A percentile compares a stretch with the other conserved stretches of the same genome.
Evolutionary conservation across 2,329 filamentous ascomycete species (phyloP).

Genomic region (Penicillium sclerotigenum): DNA sequence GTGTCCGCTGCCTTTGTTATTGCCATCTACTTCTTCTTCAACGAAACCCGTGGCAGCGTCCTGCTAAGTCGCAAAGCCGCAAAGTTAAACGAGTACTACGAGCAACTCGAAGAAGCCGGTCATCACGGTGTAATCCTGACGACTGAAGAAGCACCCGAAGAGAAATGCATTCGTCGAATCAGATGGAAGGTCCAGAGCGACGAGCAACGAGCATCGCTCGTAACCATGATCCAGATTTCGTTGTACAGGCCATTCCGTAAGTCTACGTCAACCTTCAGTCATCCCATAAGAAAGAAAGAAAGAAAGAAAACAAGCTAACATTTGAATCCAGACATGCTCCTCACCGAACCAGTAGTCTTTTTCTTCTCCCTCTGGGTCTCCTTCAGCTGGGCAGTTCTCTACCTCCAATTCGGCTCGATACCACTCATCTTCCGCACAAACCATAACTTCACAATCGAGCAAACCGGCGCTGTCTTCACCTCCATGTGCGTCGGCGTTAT

Average conservation of each 20-base stretch:
- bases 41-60: slow-evolving; percentile 78
- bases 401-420: slow-evolving; percentile 77
- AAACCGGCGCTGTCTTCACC: slow-evolving; percentile 70
- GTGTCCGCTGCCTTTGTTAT: slow-evolving; percentile 61
- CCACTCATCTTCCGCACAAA: slow-evolving; percentile 70
- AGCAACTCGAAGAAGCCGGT: slow-evolving; percentile 64
- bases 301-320: background rate
- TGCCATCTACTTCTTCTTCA: slow-evolving; percentile 67
- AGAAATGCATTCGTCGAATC: slow-evolving; percentile 52
- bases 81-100: slow-evolving; percentile 75
- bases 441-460: slow-evolving; percentile 64
- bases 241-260: slow-evolving; percentile 70
- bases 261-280: slow-evolving; percentile 16
- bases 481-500: slow-evolving; percentile 67
- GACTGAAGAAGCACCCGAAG: slow-evolving; percentile 24
- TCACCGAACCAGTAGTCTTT: slow-evolving; percentile 61
- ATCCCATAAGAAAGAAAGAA: background rate
- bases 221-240: slow-evolving; percentile 69
- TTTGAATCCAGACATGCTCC: slow-evolving; percentile 48
- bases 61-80: slow-evolving; percentile 72
- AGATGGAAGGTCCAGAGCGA: slow-evolving; percentile 79
- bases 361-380: slow-evolving; percentile 85
- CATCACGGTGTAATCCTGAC: slow-evolving; percentile 54
- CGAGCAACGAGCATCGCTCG: slow-evolving; percentile 67
- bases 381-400: slow-evolving; percentile 86